Evolutionary conservation across 352 stramenopile species (phyloP).

Genomic region (Phytophthora niederhauseri): DNA sequence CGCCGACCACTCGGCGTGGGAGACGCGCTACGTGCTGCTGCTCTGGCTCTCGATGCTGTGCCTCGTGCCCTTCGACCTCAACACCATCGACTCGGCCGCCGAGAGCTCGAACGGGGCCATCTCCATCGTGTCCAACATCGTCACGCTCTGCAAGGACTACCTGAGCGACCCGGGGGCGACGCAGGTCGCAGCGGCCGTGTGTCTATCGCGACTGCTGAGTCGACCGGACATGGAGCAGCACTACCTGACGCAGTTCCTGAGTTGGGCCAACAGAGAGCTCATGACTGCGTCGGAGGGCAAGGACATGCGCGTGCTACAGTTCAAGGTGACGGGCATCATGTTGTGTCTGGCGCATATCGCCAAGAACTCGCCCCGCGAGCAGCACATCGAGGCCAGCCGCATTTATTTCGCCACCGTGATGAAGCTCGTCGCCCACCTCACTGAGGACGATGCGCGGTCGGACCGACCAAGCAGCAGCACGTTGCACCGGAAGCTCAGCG

Average conservation of each 20-base stretch:
- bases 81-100: slow-evolving; percentile 93
- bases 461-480: slow-evolving; percentile 68
- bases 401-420: slow-evolving; percentile 83
- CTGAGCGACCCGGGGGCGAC: slow-evolving; percentile 83
- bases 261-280: slow-evolving; percentile 86
- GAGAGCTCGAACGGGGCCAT: slow-evolving; percentile 31
- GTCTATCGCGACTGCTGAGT: slow-evolving; percentile 93
- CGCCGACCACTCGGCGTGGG: slow-evolving; percentile 70
- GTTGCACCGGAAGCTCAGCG: slow-evolving; percentile 93
- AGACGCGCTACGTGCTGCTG: slow-evolving; percentile 91
- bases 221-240: slow-evolving; percentile 95
- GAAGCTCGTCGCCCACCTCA: slow-evolving; percentile 64
- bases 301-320: slow-evolving; percentile 62
- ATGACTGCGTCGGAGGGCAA: slow-evolving; percentile 29
- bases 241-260: slow-evolving; percentile 92
- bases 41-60: slow-evolving; percentile 98
- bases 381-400: slow-evolving; percentile 69
- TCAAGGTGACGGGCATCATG: slow-evolving; percentile 87
- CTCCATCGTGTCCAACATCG: slow-evolving; percentile 81
- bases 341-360: slow-evolving; percentile 78
- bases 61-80: slow-evolving; percentile 98
- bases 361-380: slow-evolving; percentile 75
- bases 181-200: slow-evolving; percentile 94
- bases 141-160: slow-evolving; percentile 89
- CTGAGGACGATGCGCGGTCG: slow-evolving; percentile 50